Evolutionary conservation across 345 rosid species (phyloP), one percentile per base, ranked within the genome.

Genomic region (Hypericum perforatum): DNA sequence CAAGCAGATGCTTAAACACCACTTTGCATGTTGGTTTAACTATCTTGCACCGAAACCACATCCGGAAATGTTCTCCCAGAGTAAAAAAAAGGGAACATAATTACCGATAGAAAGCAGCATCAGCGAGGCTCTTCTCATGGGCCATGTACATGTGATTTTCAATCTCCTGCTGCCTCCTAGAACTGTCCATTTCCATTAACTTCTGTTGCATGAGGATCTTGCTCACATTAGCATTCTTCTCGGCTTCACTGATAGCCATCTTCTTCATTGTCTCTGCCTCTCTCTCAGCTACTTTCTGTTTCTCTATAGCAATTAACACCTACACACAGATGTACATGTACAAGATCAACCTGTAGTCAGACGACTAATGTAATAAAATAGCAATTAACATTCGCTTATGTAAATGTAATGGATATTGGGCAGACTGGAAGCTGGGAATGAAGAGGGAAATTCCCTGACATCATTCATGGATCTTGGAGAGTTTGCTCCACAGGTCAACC

Each of bases 221-320:
- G 75, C 98, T 82, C 9, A 82, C 95, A 47, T 75, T 77, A 57
- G 96, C 85, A 42, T 77, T 75, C 69, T 86, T 86, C 73, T 91
- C 87, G 11, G 98, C 98, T 73, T 82, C 96, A 67, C 96, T 86
- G 49, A 86, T 76, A 42, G 95, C 95, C 84, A 86, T 82, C 74
- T 82, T 91, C 65, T 84, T 86, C 32, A 32, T 55, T 16, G 94
- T 86, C 81, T 90, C 96, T 52, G 94, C 82, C 64, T 86, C 95
- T 79, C 82, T 90, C 82, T 90, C 91, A 61, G 70, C 82, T 37
- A 90, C 94, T 64, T 70, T 86, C 69, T 90, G 95, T 53, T 63
- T 78, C 77, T 90, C 96, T 37, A 84, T 66, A 29, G 89, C 80
- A 66, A 84, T 86, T 68, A 91, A 75, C 68, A 85, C 95, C 98